Evolutionary conservation across 2,329 filamentous ascomycete genomes (phyloP).

Genomic region (Aureobasidium sp.): DNA sequence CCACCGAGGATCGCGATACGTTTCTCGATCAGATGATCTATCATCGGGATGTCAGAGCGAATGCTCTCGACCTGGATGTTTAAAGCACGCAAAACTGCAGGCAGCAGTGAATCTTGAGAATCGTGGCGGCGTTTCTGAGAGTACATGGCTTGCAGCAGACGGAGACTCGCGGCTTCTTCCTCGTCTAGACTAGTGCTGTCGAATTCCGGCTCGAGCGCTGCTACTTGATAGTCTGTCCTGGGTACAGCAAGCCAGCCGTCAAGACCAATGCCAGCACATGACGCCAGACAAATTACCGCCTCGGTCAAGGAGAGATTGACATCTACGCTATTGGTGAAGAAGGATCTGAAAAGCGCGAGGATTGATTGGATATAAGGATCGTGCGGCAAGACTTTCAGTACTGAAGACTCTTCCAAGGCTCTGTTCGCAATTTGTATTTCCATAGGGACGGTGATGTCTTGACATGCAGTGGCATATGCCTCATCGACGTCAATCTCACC

Average conservation of each 20-base stretch:
- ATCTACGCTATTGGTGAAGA: conserved; percentile 85
- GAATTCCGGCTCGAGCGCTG: conserved; percentile 23
- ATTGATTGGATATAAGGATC: conserved; percentile 50
- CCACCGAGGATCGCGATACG: conserved; percentile 42
- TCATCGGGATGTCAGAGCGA: conserved; percentile 38
- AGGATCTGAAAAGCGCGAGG: conserved; percentile 60
- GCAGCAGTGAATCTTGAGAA: conserved; percentile 32
- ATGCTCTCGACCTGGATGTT: conserved; percentile 37
- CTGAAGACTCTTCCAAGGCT: background rate
- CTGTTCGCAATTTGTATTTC: conserved; percentile 24
- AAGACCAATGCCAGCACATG: conserved; percentile 76
- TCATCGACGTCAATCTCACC: conserved; percentile 65
- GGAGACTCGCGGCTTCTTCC: conserved; percentile 28
- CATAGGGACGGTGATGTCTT: conserved; percentile 50
- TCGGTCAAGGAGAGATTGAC: conserved; percentile 86
- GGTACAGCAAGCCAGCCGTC: conserved; percentile 86
- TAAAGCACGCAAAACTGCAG: conserved; percentile 37
- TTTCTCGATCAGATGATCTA: conserved; percentile 42
- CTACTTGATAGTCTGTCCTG: background rate
- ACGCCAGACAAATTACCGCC: conserved; percentile 70
- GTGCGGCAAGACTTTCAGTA: conserved; percentile 39
- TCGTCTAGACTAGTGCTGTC: conserved; percentile 34
- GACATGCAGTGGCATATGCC: conserved; percentile 54
- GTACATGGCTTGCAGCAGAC: conserved; percentile 26
- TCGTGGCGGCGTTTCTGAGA: conserved; percentile 32